Conservation (phyloP, 2,329 filamentous ascomycete species). For the Periconia sp. region DNA sequence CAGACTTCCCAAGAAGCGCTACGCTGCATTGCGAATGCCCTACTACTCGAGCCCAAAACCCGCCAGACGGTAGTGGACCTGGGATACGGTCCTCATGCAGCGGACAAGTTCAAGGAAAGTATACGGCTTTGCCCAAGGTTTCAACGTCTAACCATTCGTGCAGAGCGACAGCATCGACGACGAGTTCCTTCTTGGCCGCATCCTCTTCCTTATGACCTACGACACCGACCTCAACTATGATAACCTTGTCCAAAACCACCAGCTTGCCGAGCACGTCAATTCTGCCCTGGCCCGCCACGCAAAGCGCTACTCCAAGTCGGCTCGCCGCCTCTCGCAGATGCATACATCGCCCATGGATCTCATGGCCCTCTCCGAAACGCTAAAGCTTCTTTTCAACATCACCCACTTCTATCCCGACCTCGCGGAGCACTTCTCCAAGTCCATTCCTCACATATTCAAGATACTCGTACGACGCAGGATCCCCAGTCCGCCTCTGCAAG, state of each 20-base stretch:
- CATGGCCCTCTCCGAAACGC: constrained; percentile 80
- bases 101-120: constrained; percentile 68
- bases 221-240: constrained; percentile 71
- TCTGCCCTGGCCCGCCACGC: constrained; percentile 72
- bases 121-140: too few species aligned
- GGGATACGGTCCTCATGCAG: constrained; percentile 70
- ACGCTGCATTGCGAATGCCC: constrained; percentile 82
- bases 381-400: constrained; percentile 90
- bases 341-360: constrained; percentile 68
- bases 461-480: constrained; percentile 70
- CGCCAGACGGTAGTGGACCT: constrained; percentile 77
- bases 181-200: constrained; percentile 82
- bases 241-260: constrained; percentile 68
- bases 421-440: constrained; percentile 66
- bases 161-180: constrained; percentile 76
- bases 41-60: constrained; percentile 72
- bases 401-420: constrained; percentile 74
- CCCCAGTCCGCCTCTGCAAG: constrained; percentile 70
- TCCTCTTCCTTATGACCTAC: constrained; percentile 83
- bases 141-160: constrained; percentile 6
- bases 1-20: constrained; percentile 73
- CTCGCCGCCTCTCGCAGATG: constrained; percentile 28
- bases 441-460: constrained; percentile 72
- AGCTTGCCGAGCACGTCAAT: constrained; percentile 72
- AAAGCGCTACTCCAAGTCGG: constrained; percentile 50